phyloP scores from a whole-genome alignment of 2,329 filamentous ascomycete species.

The Capronia americana region DNA sequence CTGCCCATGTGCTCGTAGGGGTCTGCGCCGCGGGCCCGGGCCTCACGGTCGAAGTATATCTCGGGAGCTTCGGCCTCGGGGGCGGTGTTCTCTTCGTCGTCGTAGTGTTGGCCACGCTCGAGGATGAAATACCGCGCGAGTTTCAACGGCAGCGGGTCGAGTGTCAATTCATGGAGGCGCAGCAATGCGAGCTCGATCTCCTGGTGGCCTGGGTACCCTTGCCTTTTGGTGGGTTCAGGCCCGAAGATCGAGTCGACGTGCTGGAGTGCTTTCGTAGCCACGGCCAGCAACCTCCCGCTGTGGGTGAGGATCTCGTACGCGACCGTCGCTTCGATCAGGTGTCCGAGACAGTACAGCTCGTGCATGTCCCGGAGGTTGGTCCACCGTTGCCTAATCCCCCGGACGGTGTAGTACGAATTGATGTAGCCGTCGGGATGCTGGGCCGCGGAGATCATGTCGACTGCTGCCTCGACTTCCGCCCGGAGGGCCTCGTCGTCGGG shows the following conservation, averaged over 20 bases:
- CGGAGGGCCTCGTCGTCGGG: conserved; percentile 52
- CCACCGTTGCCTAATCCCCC: conserved; percentile 61
- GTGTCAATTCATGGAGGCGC: conserved; percentile 52
- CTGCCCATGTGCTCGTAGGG: conserved; percentile 10
- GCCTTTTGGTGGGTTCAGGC: conserved; percentile 50
- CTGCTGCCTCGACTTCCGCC: conserved; percentile 60
- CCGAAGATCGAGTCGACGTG: conserved; percentile 61
- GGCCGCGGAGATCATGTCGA: conserved; percentile 62
- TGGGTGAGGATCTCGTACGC: conserved; percentile 63
- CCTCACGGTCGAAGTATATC: conserved; percentile 46
- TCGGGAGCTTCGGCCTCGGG: neutral
- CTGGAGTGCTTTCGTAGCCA: conserved; percentile 62
- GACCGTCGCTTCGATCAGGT: conserved; percentile 66
- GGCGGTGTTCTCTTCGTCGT: conserved; percentile 43
- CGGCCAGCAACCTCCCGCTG: conserved; percentile 55
- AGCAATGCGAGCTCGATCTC: conserved; percentile 60
- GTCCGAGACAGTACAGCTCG: conserved; percentile 67
- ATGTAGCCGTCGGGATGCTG: conserved; percentile 67
- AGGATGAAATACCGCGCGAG: conserved; percentile 62
- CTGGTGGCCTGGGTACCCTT: conserved; percentile 66
- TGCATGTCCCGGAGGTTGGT: conserved; percentile 67
- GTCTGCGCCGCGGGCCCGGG: conserved; percentile 9
- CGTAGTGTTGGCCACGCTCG: neutral
- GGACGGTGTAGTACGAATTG: conserved; percentile 67
- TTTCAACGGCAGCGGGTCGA: conserved; percentile 47